Evolutionary conservation across 2,329 filamentous ascomycete species (phyloP).

Genomic region (Colletotrichum sojae): DNA sequence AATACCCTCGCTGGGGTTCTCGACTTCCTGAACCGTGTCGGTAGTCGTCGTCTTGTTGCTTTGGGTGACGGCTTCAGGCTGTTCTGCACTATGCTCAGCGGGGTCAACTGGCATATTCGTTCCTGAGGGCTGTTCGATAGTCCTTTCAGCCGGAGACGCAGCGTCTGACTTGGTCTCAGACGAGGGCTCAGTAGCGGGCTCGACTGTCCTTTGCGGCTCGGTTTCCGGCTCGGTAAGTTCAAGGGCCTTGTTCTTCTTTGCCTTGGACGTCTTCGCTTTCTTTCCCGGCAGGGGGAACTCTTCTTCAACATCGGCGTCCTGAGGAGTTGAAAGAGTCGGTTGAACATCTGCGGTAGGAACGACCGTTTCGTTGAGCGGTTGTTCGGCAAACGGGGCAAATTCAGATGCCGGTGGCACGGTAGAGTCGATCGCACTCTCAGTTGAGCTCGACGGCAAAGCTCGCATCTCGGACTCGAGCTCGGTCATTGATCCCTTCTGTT

Average conservation of each 20-base stretch:
- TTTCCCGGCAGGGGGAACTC: slow-evolving; percentile 33
- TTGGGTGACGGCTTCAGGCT: neutral
- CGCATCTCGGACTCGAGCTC: neutral
- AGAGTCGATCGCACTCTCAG: neutral
- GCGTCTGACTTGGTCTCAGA: neutral
- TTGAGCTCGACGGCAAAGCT: neutral
- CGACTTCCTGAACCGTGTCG: neutral
- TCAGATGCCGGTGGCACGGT: neutral
- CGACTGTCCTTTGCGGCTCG: slow-evolving; percentile 41
- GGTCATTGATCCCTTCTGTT: neutral
- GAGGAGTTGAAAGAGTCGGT: neutral
- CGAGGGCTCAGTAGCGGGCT: slow-evolving; percentile 27
- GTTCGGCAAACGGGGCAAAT: neutral
- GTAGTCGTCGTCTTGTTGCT: neutral
- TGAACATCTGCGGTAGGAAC: neutral
- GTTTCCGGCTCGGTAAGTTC: slow-evolving; percentile 40
- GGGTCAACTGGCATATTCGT: neutral
- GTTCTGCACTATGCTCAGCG: neutral
- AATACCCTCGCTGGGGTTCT: neutral
- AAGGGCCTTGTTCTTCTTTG: slow-evolving; percentile 26
- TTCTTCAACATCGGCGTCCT: slow-evolving; percentile 41
- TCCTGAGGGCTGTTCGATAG: neutral
- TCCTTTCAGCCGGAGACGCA: neutral
- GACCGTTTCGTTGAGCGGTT: neutral
- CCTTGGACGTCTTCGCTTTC: slow-evolving; percentile 35